Evolutionary conservation across 176 grass and related monocot species (phyloP).

Genomic region (Oryza longistaminata): DNA sequence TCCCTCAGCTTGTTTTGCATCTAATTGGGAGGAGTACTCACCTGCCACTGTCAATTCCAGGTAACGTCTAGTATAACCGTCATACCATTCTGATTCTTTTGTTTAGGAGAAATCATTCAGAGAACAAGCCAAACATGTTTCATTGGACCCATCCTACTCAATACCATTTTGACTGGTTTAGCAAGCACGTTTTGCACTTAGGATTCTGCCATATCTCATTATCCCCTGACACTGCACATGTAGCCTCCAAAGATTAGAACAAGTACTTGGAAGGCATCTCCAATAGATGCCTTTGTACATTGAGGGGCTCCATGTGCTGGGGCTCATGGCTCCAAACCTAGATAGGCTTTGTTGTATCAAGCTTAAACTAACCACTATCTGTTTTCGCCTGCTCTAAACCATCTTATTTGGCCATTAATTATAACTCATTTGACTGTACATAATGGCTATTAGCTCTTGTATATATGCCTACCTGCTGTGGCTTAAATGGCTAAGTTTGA

Average conservation of each 20-base stretch:
- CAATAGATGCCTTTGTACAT: constrained; percentile 13
- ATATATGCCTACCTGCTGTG: neutral
- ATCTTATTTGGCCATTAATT: neutral
- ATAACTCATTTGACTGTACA: neutral
- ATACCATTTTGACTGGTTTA: constrained; percentile 10
- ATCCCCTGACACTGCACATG: constrained; percentile 2
- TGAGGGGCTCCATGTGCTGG: constrained; percentile 43
- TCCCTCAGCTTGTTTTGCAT: constrained; percentile 18
- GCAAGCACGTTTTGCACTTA: neutral
- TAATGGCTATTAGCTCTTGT: neutral
- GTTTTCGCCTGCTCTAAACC: neutral
- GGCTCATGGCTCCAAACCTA: constrained; percentile 36
- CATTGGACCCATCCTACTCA: constrained; percentile 9
- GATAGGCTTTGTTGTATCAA: constrained; percentile 1
- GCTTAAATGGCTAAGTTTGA: neutral
- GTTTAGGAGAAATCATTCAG: neutral
- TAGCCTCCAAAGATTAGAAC: constrained; percentile 14
- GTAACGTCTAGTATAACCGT: constrained; percentile 8
- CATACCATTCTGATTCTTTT: neutral
- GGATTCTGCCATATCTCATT: constrained; percentile 20
- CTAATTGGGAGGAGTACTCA: neutral
- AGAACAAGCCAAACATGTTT: neutral
- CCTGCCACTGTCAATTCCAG: neutral
- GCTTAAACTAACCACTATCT: constrained; percentile 5
- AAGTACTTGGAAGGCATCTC: constrained; percentile 27